A percentile compares a stretch with the other conserved stretches of the same genome.
Conservation (phyloP, 2,329 filamentous ascomycete species). For the Pestalotiopsis sp. region DNA sequence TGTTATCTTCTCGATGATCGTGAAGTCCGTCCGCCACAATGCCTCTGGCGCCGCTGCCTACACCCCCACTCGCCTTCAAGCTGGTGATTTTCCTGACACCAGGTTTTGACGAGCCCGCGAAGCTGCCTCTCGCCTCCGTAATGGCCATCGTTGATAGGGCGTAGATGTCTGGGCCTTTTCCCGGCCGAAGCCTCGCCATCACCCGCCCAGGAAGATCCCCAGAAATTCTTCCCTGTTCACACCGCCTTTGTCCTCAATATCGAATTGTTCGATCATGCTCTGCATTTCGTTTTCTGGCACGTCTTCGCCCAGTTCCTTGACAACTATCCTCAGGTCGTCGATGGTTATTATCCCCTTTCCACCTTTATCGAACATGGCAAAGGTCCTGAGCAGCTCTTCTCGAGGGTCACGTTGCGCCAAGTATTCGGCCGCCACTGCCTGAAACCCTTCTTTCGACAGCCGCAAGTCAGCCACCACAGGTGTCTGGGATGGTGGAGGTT, state of each 20-base stretch:
- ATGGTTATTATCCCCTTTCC: slow-evolving; percentile 89
- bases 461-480: slow-evolving; percentile 67
- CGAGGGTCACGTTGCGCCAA: slow-evolving; percentile 82
- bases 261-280: slow-evolving; percentile 98
- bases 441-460: slow-evolving; percentile 72
- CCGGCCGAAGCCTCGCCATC: slow-evolving; percentile 13
- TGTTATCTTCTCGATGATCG: background rate
- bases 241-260: slow-evolving; percentile 87
- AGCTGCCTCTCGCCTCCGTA: background rate
- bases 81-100: background rate
- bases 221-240: slow-evolving; percentile 71
- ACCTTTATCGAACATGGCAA: slow-evolving; percentile 90
- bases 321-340: slow-evolving; percentile 84
- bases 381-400: slow-evolving; percentile 89
- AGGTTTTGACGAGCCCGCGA: background rate
- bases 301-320: slow-evolving; percentile 88
- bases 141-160: background rate
- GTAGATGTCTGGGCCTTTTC: background rate
- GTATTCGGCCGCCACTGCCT: slow-evolving; percentile 75
- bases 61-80: background rate
- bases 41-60: background rate
- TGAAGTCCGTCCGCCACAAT: background rate
- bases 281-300: slow-evolving; percentile 89
- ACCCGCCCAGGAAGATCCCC: slow-evolving; percentile 48
- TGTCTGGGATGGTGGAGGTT: slow-evolving; percentile 51